Conservation (phyloP, 2,329 filamentous ascomycete species). For the Aureobasidium sp. region DNA sequence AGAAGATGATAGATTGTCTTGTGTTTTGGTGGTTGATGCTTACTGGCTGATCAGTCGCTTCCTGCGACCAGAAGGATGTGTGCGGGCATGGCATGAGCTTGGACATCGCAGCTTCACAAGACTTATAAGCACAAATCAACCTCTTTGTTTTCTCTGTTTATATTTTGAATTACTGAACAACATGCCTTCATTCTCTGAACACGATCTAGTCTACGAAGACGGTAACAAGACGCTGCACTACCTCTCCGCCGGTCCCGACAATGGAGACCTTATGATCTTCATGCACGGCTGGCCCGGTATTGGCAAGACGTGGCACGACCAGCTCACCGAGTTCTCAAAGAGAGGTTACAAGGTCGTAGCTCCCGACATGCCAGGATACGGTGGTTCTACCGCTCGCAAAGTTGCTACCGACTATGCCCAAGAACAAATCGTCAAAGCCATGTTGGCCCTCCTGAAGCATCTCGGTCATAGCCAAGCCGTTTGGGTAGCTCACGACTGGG, state of each 20-base stretch:
- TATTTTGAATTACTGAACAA: background rate
- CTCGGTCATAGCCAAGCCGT: conserved; percentile 33
- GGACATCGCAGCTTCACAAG: background rate
- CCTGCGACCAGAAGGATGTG: background rate
- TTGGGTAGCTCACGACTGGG: conserved; percentile 44
- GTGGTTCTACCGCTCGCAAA: conserved; percentile 23
- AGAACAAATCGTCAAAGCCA: conserved; percentile 21
- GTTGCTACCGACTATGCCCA: conserved; percentile 25
- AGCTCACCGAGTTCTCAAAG: conserved; percentile 24
- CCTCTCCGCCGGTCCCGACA: conserved; percentile 19
- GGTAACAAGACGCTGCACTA: conserved; percentile 21
- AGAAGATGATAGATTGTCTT: background rate
- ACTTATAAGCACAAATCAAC: background rate
- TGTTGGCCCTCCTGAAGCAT: conserved; percentile 33
- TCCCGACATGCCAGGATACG: conserved; percentile 30
- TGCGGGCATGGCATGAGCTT: conserved; percentile 1
- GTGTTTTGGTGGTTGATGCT: background rate
- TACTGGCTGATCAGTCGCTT: background rate
- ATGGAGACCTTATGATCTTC: conserved; percentile 22
- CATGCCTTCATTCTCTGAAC: conserved; percentile 17
- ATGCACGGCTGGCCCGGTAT: conserved; percentile 29
- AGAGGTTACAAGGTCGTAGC: conserved; percentile 22
- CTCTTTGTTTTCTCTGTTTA: background rate
- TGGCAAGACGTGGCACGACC: conserved; percentile 28
- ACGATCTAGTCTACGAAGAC: conserved; percentile 17